Base-by-base conservation (phyloP, 2,329 filamentous ascomycete species). In the Pyrenophora tritici-repentis region DNA sequence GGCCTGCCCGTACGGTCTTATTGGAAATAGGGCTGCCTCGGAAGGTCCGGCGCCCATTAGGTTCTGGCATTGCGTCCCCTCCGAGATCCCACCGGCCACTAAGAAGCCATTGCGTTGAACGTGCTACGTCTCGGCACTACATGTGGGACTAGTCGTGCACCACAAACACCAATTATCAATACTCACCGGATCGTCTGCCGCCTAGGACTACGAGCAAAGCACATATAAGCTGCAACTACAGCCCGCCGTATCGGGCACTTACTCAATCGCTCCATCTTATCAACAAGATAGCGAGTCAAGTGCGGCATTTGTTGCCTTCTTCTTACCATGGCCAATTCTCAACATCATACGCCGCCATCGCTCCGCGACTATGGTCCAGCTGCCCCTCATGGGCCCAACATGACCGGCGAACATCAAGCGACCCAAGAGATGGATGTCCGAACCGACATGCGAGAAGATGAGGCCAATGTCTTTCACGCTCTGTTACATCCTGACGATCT, bases 401-500 rank as follows among this genome's bases (percentile, higher is more conserved):
- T 74, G 68, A 63, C 59, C 22, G 75, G 74, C 50, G 59, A 75
- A 12, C 78, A 79, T 54, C 70, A 74, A 34, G 76, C 76, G 7
- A 78, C 77, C 10, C 65, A 67, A 39, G 68, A 78, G 38, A 50
- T 64, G 13, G 64, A 69, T 41, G 66, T 71, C 59, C 69, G 61
- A 61, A 71, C 54, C 22, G 70, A 71, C 59, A 86, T 87, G 83
- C 81, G 79, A 56, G 67, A 75, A 31, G 76, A 80, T 51, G 86
- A 89, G 70, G 78, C 79, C 56, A 79, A 78, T 35, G 81, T 87
- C 63, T 96, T 97, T 78, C 82, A 88, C 65, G 84, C 87, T 61
- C 79, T 97, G 50, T 88, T 95, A 49, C 88, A 89, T 47, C 93
- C 93, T 2, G 90, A 95, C 68, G 93, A 97, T 77, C 88, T 86